Conservation (phyloP, 2,329 filamentous ascomycete species). For the Colletotrichum truncatum region DNA sequence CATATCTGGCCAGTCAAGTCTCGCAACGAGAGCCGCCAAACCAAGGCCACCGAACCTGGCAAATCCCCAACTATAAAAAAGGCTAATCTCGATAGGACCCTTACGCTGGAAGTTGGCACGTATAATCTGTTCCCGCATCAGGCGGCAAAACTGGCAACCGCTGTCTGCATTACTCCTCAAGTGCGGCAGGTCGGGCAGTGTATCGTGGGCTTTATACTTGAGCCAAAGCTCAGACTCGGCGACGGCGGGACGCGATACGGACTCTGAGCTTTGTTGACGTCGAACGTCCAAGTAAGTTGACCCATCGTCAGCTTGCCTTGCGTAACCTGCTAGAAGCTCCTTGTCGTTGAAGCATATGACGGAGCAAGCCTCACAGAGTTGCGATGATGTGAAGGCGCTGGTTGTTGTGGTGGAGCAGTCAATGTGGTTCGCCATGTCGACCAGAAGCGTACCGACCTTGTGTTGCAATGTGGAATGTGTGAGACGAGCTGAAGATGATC, state of each 20-base stretch:
- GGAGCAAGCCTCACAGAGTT: not conserved
- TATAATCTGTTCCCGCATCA: not conserved
- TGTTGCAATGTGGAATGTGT: too few relatives aligned
- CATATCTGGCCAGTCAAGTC: not conserved
- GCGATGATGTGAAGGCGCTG: not conserved
- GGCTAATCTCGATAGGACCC: not conserved
- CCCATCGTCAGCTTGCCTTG: not conserved
- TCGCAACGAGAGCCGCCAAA: not conserved
- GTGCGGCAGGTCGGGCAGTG: not conserved
- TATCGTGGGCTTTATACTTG: not conserved
- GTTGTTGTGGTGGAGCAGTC: not conserved
- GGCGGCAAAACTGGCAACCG: not conserved
- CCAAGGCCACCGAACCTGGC: not conserved
- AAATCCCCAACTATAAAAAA: not conserved
- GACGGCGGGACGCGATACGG: too few relatives aligned
- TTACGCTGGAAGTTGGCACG: not conserved
- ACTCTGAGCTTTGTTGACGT: not conserved
- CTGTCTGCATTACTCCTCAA: not conserved
- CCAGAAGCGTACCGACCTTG: too few relatives aligned
- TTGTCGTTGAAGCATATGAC: not conserved
- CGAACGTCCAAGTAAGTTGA: not conserved
- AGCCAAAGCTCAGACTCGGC: not conserved
- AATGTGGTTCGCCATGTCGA: too few relatives aligned
- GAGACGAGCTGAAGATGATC: too few relatives aligned
- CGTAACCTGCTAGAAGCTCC: not conserved